Percentiles rank a stretch among this genome's conserved stretches.
Conservation (phyloP, 2,329 filamentous ascomycete species). For the Verticillium alfalfae region DNA sequence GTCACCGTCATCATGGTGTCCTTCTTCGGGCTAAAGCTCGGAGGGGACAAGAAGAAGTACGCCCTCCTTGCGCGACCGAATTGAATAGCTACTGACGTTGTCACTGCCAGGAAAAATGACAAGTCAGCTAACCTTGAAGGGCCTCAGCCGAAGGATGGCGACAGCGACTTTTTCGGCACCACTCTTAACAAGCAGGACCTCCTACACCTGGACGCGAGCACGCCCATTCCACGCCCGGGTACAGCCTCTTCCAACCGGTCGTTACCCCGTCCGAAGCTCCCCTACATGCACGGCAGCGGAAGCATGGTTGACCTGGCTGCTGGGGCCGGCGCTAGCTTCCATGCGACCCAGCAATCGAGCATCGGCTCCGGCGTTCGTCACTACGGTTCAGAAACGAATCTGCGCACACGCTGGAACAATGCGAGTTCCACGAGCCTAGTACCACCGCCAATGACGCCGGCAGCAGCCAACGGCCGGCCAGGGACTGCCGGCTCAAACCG, state of each 20-base stretch:
- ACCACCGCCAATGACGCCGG: constrained; percentile 15
- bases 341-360: constrained; percentile 11
- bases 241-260: constrained; percentile 28
- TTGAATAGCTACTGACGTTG: background rate
- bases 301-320: constrained; percentile 39
- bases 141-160: constrained; percentile 20
- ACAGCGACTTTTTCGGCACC: constrained; percentile 29
- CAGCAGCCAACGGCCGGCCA: constrained; percentile 24
- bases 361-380: constrained; percentile 17
- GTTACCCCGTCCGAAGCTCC: constrained; percentile 16
- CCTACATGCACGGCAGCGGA: constrained; percentile 33
- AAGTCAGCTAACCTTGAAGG: constrained; percentile 8
- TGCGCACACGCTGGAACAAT: constrained; percentile 28
- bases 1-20: constrained; percentile 42
- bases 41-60: constrained; percentile 50
- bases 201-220: constrained; percentile 19
- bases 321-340: constrained; percentile 7
- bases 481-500: constrained; percentile 24
- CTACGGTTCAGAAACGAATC: constrained; percentile 31
- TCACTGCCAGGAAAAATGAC: constrained; percentile 10
- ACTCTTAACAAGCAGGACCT: constrained; percentile 24
- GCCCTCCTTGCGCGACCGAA: background rate
- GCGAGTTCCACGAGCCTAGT: constrained; percentile 27
- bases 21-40: constrained; percentile 52
- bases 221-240: constrained; percentile 26